Base-by-base conservation (phyloP, 768 basidiomycete species). In the Hysterangium stoloniferum region DNA sequence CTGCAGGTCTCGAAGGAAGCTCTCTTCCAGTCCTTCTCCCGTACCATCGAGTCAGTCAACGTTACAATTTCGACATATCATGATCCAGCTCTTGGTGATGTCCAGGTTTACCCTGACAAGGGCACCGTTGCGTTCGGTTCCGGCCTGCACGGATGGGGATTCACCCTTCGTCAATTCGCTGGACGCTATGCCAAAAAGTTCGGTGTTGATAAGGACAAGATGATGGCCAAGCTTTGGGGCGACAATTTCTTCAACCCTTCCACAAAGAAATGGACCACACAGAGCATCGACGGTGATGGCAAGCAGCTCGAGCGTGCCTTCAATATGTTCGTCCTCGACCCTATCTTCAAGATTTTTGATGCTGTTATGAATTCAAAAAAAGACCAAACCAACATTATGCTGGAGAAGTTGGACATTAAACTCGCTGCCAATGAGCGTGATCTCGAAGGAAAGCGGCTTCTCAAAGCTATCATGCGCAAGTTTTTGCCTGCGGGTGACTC, bases 321-420 rank as follows among this genome's bases (percentile, higher is more conserved):
- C 81, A 97, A 93, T 74, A 72, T 76, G 76, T 98, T 99, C 71
- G 91, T 98, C 52, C 87, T 98, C 59, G 96, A 99, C 71, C 96
- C 96, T 56, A 98, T 99, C 73, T 99, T 88, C 84, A 90, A 82
- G 70, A 82, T 99, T 62, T 99, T 99, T 73, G 93, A 95, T 59
- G 84, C 86, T 60, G 88, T 96, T 69, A 97, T 97, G 93, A 95
- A 98, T 78, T 94, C 86, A 80, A 95, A 98, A 77, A 98, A 95
- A 78, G 94, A 95, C 41, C 69, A 77, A 53, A 79, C 90, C 57
- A 69, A 61, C 46, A 71, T 76, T 53, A 92, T 99, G 75, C 84
- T 96, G 60, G 92, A 96, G 48, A 98, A 99, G 72, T 89, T 99
- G 61, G 94, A 96, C 12, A 69, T 99, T 67, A 88, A 88, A 68